Conservation (phyloP, 495 filamentous ascomycete genomes). For the Cudoniella acicularis region DNA sequence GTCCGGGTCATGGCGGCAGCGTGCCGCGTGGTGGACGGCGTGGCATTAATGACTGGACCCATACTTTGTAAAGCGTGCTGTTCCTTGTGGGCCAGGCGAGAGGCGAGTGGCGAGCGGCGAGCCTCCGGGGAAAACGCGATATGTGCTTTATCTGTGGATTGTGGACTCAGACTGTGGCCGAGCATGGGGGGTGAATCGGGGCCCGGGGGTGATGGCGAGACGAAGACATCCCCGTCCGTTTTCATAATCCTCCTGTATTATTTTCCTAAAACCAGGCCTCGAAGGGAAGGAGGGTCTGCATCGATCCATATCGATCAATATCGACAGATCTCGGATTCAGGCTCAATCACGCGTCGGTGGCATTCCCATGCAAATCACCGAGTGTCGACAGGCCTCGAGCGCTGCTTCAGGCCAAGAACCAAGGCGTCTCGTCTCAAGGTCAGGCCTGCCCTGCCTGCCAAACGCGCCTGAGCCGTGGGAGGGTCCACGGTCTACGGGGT, state of each 20-base stretch:
- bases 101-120: no score
- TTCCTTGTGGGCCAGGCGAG: no score
- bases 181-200: no score
- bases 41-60: neutral
- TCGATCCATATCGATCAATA: neutral
- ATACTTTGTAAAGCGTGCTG: no score
- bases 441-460: neutral
- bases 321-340: neutral
- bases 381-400: no score
- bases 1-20: neutral
- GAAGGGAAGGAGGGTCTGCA: neutral
- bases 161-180: no score
- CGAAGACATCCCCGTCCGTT: neutral
- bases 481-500: neutral
- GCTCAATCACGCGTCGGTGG: neutral
- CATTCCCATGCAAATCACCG: neutral
- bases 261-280: neutral
- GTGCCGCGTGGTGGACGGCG: neutral
- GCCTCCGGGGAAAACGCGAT: neutral
- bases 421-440: no score
- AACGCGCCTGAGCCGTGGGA: no score
- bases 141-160: no score
- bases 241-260: neutral
- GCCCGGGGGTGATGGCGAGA: no score
- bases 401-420: no score